A percentile compares a stretch with the other conserved stretches of the same genome.
Conservation (phyloP, 371 early-diverging fungal genomes). For the Rhizomucor pusillus region DNA sequence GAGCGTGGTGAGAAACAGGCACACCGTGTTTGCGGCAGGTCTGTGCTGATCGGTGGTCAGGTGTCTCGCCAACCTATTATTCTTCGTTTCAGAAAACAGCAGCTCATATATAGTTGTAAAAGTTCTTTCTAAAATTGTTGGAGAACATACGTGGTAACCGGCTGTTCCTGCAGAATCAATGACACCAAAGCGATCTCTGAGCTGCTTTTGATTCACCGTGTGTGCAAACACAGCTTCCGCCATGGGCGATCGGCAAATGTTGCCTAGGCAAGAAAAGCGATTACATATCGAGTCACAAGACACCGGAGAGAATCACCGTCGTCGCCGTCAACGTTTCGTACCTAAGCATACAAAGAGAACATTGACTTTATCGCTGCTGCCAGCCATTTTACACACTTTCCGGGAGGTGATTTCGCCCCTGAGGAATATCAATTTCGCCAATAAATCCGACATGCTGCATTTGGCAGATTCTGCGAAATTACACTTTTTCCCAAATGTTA, state of each 20-base stretch:
- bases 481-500: too few species aligned
- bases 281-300: not conserved
- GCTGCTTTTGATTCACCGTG: constrained; percentile 56
- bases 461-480: too few species aligned
- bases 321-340: too few species aligned
- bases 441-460: too few species aligned
- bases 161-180: constrained; percentile 92
- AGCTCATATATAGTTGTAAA: not conserved
- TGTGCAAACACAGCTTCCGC: constrained; percentile 90
- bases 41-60: constrained; percentile 70
- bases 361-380: not conserved
- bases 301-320: too few species aligned
- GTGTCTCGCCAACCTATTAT: constrained; percentile 60
- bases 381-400: too few species aligned
- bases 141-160: constrained; percentile 66
- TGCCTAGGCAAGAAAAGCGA: constrained; percentile 44
- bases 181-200: constrained; percentile 54
- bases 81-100: too few species aligned
- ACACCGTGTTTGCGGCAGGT: constrained; percentile 80
- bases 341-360: not conserved
- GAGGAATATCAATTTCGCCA: too few species aligned
- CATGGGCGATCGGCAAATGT: constrained; percentile 91
- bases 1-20: constrained; percentile 75
- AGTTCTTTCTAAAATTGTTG: not conserved
- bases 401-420: too few species aligned